Percentiles rank a stretch among this genome's conserved stretches.
Evolutionary conservation across 2,329 filamentous ascomycete genomes (phyloP).

Genomic region (Zymoseptoria passerinii): DNA sequence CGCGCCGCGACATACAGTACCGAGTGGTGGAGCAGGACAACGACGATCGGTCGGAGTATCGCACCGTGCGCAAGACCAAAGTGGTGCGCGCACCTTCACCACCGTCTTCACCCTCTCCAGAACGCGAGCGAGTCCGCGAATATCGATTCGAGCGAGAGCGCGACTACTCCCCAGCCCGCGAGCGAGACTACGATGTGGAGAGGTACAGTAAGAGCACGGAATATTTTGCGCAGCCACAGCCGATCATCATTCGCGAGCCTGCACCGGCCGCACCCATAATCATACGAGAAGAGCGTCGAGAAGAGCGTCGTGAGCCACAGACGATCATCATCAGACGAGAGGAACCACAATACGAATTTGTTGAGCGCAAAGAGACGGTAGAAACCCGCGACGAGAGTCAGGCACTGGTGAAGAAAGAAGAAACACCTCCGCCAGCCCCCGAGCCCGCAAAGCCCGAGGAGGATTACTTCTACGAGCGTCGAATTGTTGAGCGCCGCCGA

Average conservation of each 20-base stretch:
- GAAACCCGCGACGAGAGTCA: conserved; percentile 44
- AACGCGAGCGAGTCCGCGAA: conserved; percentile 41
- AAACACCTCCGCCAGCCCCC: conserved; percentile 27
- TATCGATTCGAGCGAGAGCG: conserved; percentile 46
- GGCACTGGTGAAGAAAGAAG: conserved; percentile 34
- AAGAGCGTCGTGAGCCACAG: conserved; percentile 37
- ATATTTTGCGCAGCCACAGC: conserved; percentile 41
- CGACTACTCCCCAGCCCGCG: conserved; percentile 37
- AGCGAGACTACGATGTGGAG: conserved; percentile 39
- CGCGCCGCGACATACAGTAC: conserved; percentile 27
- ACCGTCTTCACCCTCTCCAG: conserved; percentile 32
- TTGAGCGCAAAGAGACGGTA: conserved; percentile 46
- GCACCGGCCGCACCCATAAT: conserved; percentile 43
- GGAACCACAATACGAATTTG: conserved; percentile 50
- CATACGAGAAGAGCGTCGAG: conserved; percentile 46
- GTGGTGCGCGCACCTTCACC: conserved; percentile 29
- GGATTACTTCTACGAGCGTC: conserved; percentile 55
- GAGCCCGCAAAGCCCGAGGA: conserved; percentile 39
- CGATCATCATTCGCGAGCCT: conserved; percentile 46
- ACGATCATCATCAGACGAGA: conserved; percentile 49
- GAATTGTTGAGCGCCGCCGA: conserved; percentile 44
- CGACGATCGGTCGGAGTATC: conserved; percentile 30
- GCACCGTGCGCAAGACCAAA: conserved; percentile 30
- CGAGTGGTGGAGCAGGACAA: conserved; percentile 27
- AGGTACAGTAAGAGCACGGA: conserved; percentile 47